Base-by-base conservation (phyloP, 805 yeast genomes). In the Candida piceae region DNA sequence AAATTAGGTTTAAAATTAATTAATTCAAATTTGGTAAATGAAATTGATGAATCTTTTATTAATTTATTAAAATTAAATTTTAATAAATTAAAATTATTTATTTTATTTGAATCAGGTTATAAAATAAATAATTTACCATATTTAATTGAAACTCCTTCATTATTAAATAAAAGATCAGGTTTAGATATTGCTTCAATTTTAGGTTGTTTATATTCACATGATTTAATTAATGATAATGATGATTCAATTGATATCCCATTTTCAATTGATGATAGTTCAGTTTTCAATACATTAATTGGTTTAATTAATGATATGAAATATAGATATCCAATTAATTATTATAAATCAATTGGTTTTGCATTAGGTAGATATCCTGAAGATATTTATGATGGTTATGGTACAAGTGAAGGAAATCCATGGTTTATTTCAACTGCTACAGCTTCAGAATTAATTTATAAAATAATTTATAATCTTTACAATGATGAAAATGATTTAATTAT, bases 301-400 rank as follows among this genome's bases (percentile, higher is more conserved):
- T 58, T 89, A 55, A 70, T 80, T 5, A 60, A 70, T 26, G 82
- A 80, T 45, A 85, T 88, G 93, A 75, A 73, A 45, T 57, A 65
- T 27, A 63, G 93, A 37, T 89, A 83, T 53, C 95, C 95, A 5
- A 72, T 90, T 27, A 90, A 90, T 60, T 75, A 70, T 40, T 55
- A 62, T 18, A 60, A 63, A 32, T 56, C 69, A 18, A 65, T 67
- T 3, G 84, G 83, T 3, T 79, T 80, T 34, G 95, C 83, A 0
- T 60, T 89, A 36, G 97, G 97, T 3, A 70, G 97, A 53, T 89
- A 89, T 53, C 96, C 97, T 1, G 97, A 89, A 53, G 97, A 89
- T 60, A 57, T 81, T 8, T 89, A 89, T 58, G 81, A 89, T 57
- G 96, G 96, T 0, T 63, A 67, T 41, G 78, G 77, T 0, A 65